These are phyloP conservation scores for Spizellomyces sp. DNA, from an alignment of 192 early-diverging fungal species.

Conservation along the genomic window DNA sequence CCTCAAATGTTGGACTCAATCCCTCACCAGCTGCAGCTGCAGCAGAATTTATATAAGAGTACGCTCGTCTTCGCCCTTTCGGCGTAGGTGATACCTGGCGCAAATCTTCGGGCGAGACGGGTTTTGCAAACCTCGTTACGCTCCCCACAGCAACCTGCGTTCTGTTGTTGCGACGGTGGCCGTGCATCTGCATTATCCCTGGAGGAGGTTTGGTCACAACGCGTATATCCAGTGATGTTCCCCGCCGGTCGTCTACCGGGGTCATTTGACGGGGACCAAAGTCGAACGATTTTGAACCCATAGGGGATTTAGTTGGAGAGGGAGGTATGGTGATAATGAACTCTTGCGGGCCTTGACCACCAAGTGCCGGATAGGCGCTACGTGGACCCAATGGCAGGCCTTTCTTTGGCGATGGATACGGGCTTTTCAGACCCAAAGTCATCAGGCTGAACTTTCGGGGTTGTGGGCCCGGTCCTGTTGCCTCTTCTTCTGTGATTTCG, in stretches of 20 bases:
- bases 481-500: constrained; percentile 39
- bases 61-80: constrained; percentile 35
- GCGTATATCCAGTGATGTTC: constrained; percentile 4
- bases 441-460: constrained; percentile 29
- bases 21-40: constrained; percentile 26
- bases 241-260: background rate
- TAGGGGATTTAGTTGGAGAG: constrained; percentile 12
- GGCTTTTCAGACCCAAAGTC: constrained; percentile 17
- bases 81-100: constrained; percentile 25
- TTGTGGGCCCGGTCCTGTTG: constrained; percentile 22
- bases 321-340: constrained; percentile 25
- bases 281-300: background rate
- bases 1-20: constrained; percentile 35
- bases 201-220: constrained; percentile 22
- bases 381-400: constrained; percentile 6
- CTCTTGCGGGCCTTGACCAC: background rate
- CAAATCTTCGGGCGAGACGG: constrained; percentile 33
- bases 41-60: constrained; percentile 49
- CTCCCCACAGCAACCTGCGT: constrained; percentile 12
- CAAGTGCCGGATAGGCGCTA: constrained; percentile 15
- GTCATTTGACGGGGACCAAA: background rate
- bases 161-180: constrained; percentile 4
- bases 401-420: constrained; percentile 20
- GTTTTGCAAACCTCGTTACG: constrained; percentile 24
- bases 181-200: constrained; percentile 24